Conservation (phyloP, 2,329 filamentous ascomycete species). For the Pyrenophora seminiperda region DNA sequence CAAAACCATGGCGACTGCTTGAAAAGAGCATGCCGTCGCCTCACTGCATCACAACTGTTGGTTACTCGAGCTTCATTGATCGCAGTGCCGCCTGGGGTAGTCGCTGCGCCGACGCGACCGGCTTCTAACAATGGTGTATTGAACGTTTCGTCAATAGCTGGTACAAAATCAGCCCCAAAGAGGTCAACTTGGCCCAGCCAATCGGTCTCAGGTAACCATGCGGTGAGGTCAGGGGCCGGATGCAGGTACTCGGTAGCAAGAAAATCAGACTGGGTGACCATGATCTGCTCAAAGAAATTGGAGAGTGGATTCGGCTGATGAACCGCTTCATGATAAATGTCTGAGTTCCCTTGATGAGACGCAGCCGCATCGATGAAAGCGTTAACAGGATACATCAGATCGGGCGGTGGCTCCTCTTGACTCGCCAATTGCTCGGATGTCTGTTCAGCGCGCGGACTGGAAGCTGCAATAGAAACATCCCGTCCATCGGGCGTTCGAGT, state of each 20-base stretch:
- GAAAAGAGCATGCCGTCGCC: constrained; percentile 22
- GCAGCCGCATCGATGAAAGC: neutral
- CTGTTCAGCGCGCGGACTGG: neutral
- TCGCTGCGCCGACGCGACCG: neutral
- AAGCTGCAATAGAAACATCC: neutral
- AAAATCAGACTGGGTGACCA: constrained; percentile 27
- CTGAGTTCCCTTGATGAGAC: neutral
- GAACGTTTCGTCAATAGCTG: constrained; percentile 21
- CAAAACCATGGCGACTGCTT: constrained; percentile 30
- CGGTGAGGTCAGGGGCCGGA: constrained; percentile 20
- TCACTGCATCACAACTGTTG: constrained; percentile 12
- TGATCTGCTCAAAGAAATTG: constrained; percentile 27
- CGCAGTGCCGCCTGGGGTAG: neutral
- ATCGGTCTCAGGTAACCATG: constrained; percentile 28
- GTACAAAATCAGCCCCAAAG: constrained; percentile 24
- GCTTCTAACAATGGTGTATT: neutral
- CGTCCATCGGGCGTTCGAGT: constrained; percentile 1
- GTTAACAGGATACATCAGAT: neutral
- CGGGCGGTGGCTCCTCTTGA: neutral
- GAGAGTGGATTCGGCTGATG: constrained; percentile 11
- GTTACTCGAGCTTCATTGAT: constrained; percentile 1
- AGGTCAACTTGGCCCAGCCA: constrained; percentile 23
- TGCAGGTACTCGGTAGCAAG: constrained; percentile 19
- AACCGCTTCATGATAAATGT: neutral
- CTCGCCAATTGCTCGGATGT: neutral